These are phyloP conservation scores for Suillus americanus DNA, from an alignment of 768 basidiomycete species.

Conservation along the genomic window DNA sequence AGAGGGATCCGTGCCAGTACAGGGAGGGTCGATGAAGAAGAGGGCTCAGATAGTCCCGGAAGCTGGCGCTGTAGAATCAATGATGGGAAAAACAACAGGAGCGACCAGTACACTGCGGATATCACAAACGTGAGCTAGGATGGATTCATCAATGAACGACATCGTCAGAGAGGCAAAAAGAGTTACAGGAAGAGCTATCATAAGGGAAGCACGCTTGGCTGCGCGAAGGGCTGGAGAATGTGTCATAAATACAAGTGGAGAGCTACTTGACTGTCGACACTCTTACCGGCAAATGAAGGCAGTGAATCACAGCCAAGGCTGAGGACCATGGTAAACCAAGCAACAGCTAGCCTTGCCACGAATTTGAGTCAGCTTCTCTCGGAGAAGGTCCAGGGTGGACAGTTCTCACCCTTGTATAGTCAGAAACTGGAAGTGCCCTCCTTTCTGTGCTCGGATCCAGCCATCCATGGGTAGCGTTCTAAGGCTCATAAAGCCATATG, in stretches of 20 bases:
- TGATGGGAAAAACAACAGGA: constrained; percentile 52
- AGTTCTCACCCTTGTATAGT: constrained; percentile 71
- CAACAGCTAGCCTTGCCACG: constrained; percentile 33
- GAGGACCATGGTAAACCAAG: constrained; percentile 42
- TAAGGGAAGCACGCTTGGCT: constrained; percentile 56
- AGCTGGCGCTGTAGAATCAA: constrained; percentile 47
- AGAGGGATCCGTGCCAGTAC: constrained; percentile 45
- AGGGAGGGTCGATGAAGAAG: constrained; percentile 5
- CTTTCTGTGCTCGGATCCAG: constrained; percentile 47
- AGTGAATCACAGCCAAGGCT: constrained; percentile 42
- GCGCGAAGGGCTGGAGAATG: constrained; percentile 26
- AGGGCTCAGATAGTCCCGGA: neutral
- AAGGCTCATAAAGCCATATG: constrained; percentile 34
- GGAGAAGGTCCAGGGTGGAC: neutral
- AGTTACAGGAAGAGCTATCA: constrained; percentile 65
- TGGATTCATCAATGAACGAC: neutral
- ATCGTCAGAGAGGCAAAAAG: constrained; percentile 7
- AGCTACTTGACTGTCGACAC: neutral
- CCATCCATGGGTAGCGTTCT: constrained; percentile 16
- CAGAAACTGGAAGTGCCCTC: constrained; percentile 70
- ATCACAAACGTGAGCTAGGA: constrained; percentile 45
- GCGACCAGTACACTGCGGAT: constrained; percentile 67
- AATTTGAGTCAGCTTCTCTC: neutral
- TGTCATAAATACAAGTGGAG: neutral
- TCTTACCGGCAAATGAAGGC: constrained; percentile 37